Evolutionary conservation across 441 rosid species (phyloP).

Genomic region (Erodium texanum): DNA sequence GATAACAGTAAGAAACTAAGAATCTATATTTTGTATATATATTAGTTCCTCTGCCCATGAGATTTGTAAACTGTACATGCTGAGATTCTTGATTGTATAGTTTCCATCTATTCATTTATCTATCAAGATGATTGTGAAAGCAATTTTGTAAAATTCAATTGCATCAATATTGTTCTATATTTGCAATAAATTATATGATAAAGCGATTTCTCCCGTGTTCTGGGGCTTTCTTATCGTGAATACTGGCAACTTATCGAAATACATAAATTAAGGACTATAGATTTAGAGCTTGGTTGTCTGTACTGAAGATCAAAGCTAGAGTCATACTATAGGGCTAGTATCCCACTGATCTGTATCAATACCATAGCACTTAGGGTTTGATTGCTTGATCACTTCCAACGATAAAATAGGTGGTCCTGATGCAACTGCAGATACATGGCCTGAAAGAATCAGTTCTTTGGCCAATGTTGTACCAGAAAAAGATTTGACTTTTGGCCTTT

Average conservation of each 20-base stretch:
- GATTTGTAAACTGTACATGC: not conserved
- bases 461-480: not conserved
- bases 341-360: not conserved
- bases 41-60: not conserved
- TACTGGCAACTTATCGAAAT: not conserved
- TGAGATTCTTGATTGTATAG: not conserved
- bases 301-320: not conserved
- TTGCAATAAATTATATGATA: not conserved
- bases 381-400: not conserved
- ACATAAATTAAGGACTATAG: no score
- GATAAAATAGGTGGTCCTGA: not conserved
- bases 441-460: not conserved
- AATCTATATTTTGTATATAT: slow-evolving; percentile 20
- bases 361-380: not conserved
- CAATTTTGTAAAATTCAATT: not conserved
- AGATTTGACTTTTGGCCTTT: not conserved
- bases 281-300: not conserved
- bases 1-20: slow-evolving; percentile 33
- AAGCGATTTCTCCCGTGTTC: not conserved
- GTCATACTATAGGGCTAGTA: no score
- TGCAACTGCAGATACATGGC: not conserved
- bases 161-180: not conserved
- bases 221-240: no score
- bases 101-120: not conserved
- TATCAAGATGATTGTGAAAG: not conserved